Evolutionary conservation across 768 basidiomycete species (phyloP), one percentile per base, ranked within the genome.

Genomic region (Lyophyllum shimeji): DNA sequence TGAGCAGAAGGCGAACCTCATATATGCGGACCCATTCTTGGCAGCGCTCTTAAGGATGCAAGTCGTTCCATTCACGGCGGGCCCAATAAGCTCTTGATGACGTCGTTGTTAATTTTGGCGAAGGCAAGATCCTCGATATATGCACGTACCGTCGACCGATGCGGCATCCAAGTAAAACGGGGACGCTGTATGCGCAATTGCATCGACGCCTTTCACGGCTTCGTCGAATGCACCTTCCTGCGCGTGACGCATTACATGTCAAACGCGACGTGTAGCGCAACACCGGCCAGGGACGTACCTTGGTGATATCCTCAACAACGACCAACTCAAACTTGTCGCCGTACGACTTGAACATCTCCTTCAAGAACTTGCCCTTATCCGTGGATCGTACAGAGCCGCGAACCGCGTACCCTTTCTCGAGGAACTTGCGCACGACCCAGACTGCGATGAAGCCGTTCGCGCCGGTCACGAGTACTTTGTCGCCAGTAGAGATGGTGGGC

Each of bases 31-130:
- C 46, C 46, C 46, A 85, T 82, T 64, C 65, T 83, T 85, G 52
- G 80, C 65, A 8, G 83, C 78, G 43, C 83, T 83, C 57, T 82
- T 71, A 23, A 93, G 71, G 13, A 93, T 74, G 6, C 82, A 76
- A 1, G 81, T 62, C 0, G 90, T 93, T 1, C 91, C 90, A 2
- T 82, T 71, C 3, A 93, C 80, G 23, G 91, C 91, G 5, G 92
- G 91, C 17, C 67, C 68, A 58, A 90, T 83, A 37, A 90, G 62
- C 57, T 89, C 85, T 86, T 44, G 31, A 11, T n/a, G 31, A 27
- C 15, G 15, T 29, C 21, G 15, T 37, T 5, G 23, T 20, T 3
- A 13, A 20, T 53, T n/a, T 39, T 53, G 37, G 24, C 4, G 20
- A 17, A 13, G 11, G 21, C 24, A 17, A 17, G 34, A 13, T 37